Conservation (phyloP, 345 rosid species). For the Cardamine occulta region DNA sequence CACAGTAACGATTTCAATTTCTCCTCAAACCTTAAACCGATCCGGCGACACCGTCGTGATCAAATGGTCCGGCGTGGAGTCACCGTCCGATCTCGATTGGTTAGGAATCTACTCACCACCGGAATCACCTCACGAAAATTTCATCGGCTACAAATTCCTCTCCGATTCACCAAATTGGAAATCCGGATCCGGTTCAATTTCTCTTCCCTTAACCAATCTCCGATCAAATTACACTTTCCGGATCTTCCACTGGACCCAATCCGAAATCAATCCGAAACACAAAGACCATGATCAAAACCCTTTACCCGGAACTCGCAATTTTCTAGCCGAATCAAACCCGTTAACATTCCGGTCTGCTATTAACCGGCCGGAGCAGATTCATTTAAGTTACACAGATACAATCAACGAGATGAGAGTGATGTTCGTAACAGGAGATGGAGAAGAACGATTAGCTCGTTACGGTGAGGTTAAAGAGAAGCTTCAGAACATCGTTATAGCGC, state of each 20-base stretch:
- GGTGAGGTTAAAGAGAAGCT: conserved; percentile 59
- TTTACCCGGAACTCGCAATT: conserved; percentile 67
- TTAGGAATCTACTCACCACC: conserved; percentile 91
- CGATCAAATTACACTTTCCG: conserved; percentile 85
- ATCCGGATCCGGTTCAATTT: conserved; percentile 77
- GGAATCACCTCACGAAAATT: conserved; percentile 63
- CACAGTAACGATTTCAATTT: conserved; percentile 47
- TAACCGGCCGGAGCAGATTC: conserved; percentile 77
- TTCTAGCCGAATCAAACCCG: conserved; percentile 54
- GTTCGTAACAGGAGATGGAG: conserved; percentile 71
- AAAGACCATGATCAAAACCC: conserved; percentile 86
- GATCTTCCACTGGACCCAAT: conserved; percentile 81
- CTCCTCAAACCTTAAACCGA: conserved; percentile 56
- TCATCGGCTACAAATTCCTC: conserved; percentile 83
- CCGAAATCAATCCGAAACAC: conserved; percentile 62
- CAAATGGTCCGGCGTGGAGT: conserved; percentile 69
- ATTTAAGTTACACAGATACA: conserved; percentile 63
- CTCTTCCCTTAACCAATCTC: conserved; percentile 71
- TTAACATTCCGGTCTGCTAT: conserved; percentile 50
- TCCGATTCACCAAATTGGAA: conserved; percentile 58
- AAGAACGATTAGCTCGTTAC: conserved; percentile 65
- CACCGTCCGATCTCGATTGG: conserved; percentile 88
- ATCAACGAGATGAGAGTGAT: conserved; percentile 86
- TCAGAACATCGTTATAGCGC: conserved; percentile 45
- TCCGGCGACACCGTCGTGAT: conserved; percentile 67